Conservation (phyloP, 1,139 yeast genomes). For the Candida sojae region DNA sequence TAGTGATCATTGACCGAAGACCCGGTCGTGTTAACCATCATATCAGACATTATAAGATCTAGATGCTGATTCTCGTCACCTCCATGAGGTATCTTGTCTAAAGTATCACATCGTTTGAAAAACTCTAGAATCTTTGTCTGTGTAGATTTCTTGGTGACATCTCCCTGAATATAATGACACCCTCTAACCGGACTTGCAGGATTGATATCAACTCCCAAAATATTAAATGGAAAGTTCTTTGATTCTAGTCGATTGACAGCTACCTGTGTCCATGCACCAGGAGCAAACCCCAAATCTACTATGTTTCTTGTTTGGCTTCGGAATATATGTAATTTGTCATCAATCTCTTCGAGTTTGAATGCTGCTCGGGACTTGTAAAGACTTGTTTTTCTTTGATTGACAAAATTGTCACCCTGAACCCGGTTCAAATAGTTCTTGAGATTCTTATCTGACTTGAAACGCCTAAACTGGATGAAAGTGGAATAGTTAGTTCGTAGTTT, state of each 20-base stretch:
- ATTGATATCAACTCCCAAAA: constrained; percentile 47
- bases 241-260: constrained; percentile 28
- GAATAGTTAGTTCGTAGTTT: not conserved
- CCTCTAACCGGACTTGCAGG: constrained; percentile 43
- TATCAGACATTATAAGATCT: constrained; percentile 45
- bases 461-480: not conserved
- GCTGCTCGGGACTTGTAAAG: constrained; percentile 87
- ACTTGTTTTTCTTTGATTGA: constrained; percentile 49
- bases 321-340: constrained; percentile 63
- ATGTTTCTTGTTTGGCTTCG: constrained; percentile 52
- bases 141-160: constrained; percentile 35
- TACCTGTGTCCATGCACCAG: constrained; percentile 54
- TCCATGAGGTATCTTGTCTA: not conserved
- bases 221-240: constrained; percentile 16
- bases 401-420: constrained; percentile 61
- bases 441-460: constrained; percentile 37
- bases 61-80: constrained; percentile 13
- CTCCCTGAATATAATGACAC: constrained; percentile 42
- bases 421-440: constrained; percentile 79
- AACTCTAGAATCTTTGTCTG: constrained; percentile 30
- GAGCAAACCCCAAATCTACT: constrained; percentile 67
- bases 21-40: constrained; percentile 53
- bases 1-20: constrained; percentile 43
- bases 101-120: constrained; percentile 13
- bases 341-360: constrained; percentile 73